Percentiles rank a stretch among this genome's conserved stretches.
These are phyloP conservation scores for Auriscalpium orientale DNA, from an alignment of 768 basidiomycete species.

Conservation along the genomic window DNA sequence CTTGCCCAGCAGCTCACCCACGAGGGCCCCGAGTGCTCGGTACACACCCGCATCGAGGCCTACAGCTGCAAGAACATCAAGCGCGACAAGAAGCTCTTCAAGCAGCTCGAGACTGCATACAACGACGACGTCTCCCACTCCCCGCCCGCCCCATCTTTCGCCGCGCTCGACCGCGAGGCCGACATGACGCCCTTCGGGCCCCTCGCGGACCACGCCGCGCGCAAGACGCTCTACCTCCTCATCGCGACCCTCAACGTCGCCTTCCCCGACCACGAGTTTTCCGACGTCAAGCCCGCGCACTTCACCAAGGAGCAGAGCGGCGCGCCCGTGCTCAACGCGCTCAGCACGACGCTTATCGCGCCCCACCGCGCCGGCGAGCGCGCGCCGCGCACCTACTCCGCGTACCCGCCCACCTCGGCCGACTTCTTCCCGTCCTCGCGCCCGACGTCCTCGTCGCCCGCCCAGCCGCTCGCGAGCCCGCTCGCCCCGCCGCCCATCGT, in stretches of 20 bases:
- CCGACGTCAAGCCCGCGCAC: constrained; percentile 81
- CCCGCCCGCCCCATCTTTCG: constrained; percentile 77
- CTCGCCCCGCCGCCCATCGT: constrained; percentile 65
- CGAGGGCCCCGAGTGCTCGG: constrained; percentile 81
- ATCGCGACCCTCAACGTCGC: constrained; percentile 96
- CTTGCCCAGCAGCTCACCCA: constrained; percentile 77
- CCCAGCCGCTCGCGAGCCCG: constrained; percentile 54
- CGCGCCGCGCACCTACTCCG: constrained; percentile 78
- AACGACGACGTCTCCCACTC: constrained; percentile 73
- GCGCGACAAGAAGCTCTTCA: constrained; percentile 94
- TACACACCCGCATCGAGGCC: constrained; percentile 90
- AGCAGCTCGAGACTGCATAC: constrained; percentile 83
- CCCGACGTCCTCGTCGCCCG: constrained; percentile 65
- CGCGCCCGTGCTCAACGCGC: constrained; percentile 73
- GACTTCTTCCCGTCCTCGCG: constrained; percentile 73
- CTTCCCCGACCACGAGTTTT: constrained; percentile 97
- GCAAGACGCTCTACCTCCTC: constrained; percentile 93
- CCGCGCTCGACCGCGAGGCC: constrained; percentile 58
- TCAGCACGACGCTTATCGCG: constrained; percentile 75
- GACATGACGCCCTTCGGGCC: constrained; percentile 88
- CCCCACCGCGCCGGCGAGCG: constrained; percentile 58
- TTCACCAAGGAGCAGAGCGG: constrained; percentile 76
- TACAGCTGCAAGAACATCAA: constrained; percentile 98
- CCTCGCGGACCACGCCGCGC: constrained; percentile 72
- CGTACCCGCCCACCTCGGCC: constrained; percentile 68